Evolutionary conservation across 768 basidiomycete genomes (phyloP).

Genomic region (Pholiota molesta): DNA sequence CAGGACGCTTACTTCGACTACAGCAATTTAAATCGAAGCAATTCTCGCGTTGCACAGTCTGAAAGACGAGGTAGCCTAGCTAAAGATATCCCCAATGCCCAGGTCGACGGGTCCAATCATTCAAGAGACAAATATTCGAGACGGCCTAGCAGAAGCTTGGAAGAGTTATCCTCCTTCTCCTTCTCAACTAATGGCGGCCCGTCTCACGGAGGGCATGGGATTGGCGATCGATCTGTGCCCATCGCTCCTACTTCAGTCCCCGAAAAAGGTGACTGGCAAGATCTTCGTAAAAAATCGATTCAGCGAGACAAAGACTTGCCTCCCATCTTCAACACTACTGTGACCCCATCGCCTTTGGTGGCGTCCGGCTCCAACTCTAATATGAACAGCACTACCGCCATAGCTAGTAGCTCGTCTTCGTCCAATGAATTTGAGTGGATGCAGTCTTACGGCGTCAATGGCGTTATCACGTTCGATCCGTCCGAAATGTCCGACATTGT

Average conservation of each 20-base stretch:
- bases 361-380: conserved; percentile 9
- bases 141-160: conserved; percentile 62
- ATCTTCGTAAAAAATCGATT: conserved; percentile 45
- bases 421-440: conserved; percentile 7
- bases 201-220: conserved; percentile 8
- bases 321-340: conserved; percentile 12
- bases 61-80: conserved; percentile 59
- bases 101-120: conserved; percentile 20
- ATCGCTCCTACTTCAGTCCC: conserved; percentile 45
- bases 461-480: conserved; percentile 27
- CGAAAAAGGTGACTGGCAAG: conserved; percentile 59
- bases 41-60: conserved; percentile 12
- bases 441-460: conserved; percentile 21
- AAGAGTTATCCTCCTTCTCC: conserved; percentile 38
- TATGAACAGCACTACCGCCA: conserved; percentile 2
- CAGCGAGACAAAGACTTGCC: conserved; percentile 30
- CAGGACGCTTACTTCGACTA: conserved; percentile 26
- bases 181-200: conserved; percentile 15
- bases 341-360: conserved; percentile 2
- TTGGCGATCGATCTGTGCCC: conserved; percentile 21
- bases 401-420: conserved; percentile 1
- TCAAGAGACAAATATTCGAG: conserved; percentile 65
- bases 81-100: conserved; percentile 55
- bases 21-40: conserved; percentile 23
- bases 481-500: conserved; percentile 32